Conservation (phyloP, 805 yeast genomes). For the Ogataea corticis region DNA sequence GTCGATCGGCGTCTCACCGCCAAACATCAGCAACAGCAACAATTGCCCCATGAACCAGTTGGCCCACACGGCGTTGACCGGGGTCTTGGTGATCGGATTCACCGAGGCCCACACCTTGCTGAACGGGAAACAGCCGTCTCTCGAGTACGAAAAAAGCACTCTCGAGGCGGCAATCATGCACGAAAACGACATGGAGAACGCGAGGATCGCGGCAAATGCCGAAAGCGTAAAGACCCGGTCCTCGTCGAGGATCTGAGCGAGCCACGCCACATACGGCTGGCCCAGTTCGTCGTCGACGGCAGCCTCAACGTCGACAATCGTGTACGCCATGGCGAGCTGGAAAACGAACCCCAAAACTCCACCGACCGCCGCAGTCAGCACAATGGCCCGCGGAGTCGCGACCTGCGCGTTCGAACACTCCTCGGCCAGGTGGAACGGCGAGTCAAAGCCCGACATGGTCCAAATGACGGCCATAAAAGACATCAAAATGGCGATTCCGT, state of each 20-base stretch:
- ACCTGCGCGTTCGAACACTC: slow-evolving; percentile 62
- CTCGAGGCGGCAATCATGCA: slow-evolving; percentile 65
- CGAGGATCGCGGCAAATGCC: slow-evolving; percentile 42
- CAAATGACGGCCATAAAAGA: slow-evolving; percentile 59
- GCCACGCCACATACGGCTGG: slow-evolving; percentile 59
- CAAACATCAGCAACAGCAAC: slow-evolving; percentile 56
- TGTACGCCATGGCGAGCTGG: slow-evolving; percentile 61
- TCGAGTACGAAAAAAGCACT: slow-evolving; percentile 62
- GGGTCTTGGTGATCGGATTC: slow-evolving; percentile 53
- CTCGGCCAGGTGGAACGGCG: slow-evolving; percentile 71
- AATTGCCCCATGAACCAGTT: slow-evolving; percentile 56
- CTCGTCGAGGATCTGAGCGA: slow-evolving; percentile 46
- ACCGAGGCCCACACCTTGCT: slow-evolving; percentile 53
- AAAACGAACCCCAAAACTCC: slow-evolving; percentile 57
- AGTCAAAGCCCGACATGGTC: slow-evolving; percentile 75
- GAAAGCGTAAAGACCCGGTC: slow-evolving; percentile 44
- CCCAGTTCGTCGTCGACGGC: slow-evolving; percentile 52
- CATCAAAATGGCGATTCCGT: slow-evolving; percentile 56
- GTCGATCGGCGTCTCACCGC: slow-evolving; percentile 62
- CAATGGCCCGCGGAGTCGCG: slow-evolving; percentile 68
- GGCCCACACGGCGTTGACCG: slow-evolving; percentile 62
- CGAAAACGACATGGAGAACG: slow-evolving; percentile 50
- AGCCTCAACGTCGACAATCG: slow-evolving; percentile 48
- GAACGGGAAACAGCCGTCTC: slow-evolving; percentile 67
- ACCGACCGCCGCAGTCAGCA: slow-evolving; percentile 54